Conservation (phyloP, 768 basidiomycete species). For the Megacollybia marginata region DNA sequence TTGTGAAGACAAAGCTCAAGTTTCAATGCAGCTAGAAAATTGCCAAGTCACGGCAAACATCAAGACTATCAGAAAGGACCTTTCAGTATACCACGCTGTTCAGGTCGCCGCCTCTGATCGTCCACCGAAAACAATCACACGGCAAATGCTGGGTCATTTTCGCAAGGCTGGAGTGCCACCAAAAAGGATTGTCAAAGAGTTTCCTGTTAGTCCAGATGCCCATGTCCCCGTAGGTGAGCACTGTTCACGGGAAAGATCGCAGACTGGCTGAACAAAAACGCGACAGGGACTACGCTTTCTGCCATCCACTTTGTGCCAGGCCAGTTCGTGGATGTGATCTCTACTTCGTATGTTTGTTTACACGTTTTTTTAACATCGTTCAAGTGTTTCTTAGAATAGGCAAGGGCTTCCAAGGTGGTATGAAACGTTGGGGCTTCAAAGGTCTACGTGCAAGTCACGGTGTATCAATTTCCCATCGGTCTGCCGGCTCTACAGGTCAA, state of each 20-base stretch:
- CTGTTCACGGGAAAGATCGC: no score
- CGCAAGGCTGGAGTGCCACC: conserved; percentile 71
- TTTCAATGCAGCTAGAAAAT: conserved; percentile 58
- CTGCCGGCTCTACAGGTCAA: conserved; percentile 87
- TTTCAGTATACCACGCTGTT: conserved; percentile 81
- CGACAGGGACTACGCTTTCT: conserved; percentile 76
- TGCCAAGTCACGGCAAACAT: conserved; percentile 86
- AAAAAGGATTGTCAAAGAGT: conserved; percentile 83
- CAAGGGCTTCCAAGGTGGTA: conserved; percentile 93
- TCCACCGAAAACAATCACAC: conserved; percentile 61
- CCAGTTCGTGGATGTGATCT: conserved; percentile 88
- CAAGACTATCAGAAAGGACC: conserved; percentile 52
- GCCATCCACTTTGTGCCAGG: conserved; percentile 96
- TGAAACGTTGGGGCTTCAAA: conserved; percentile 94
- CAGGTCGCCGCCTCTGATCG: conserved; percentile 85
- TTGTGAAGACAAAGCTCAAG: no score
- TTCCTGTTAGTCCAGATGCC: conserved; percentile 82
- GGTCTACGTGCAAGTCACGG: conserved; percentile 93
- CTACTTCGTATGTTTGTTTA: conserved; percentile 66
- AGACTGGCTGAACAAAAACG: no score
- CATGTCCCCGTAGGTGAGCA: conserved; percentile 79
- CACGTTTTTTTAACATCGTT: neutral
- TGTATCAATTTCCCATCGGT: conserved; percentile 91
- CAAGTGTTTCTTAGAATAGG: conserved; percentile 57
- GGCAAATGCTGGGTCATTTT: conserved; percentile 88